phyloP scores from a whole-genome alignment of 2,329 filamentous ascomycete genomes.

The Colletotrichum brevisporum region DNA sequence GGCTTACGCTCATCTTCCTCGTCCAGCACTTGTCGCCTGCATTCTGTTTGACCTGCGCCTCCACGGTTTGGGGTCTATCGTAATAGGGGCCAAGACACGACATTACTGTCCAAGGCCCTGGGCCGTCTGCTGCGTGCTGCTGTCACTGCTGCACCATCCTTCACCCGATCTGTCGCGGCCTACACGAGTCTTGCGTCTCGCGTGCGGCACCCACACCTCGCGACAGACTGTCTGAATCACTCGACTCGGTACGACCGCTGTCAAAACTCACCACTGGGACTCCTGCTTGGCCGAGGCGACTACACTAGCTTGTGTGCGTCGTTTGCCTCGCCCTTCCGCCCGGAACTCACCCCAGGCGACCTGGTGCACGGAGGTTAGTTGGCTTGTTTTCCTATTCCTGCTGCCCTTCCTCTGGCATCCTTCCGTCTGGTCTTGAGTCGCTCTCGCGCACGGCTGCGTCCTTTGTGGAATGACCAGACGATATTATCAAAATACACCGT shows the following conservation, averaged over 20 bases:
- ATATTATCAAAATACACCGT: neutral
- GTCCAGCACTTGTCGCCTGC: neutral
- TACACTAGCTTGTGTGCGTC: conserved; percentile 3
- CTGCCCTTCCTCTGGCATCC: conserved; percentile 10
- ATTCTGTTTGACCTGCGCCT: neutral
- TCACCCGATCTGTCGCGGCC: neutral
- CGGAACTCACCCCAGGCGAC: conserved; percentile 26
- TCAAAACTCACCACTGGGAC: conserved; percentile 3
- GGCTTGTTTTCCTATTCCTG: conserved; percentile 14
- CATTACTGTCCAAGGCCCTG: conserved; percentile 11
- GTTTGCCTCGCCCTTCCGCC: conserved; percentile 8
- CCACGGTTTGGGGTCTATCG: conserved; percentile 1
- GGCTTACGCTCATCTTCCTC: conserved; percentile 17
- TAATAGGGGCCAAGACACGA: conserved; percentile 29
- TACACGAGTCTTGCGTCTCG: neutral
- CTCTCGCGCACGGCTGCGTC: conserved; percentile 11
- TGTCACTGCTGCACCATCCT: neutral
- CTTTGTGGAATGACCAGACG: conserved; percentile 29
- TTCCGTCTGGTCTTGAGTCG: conserved; percentile 9
- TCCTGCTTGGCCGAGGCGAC: conserved; percentile 8
- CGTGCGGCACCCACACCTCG: neutral
- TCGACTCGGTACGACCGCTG: conserved; percentile 5
- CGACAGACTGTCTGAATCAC: neutral
- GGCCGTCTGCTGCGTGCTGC: neutral
- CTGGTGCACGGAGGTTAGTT: conserved; percentile 33